These are phyloP conservation scores for Vitis vinifera DNA, from an alignment of 164 flowering plant genomes.

Conservation along the genomic window ASM3070453v1 NC_081816.1:13301501-13302000, in stretches of 20 bases:
- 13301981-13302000: neutral
- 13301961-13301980: neutral
- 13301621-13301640: neutral
- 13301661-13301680: neutral
- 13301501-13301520: too few relatives aligned
- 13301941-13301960: constrained; percentile 25
- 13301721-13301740: constrained; percentile 16
- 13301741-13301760: constrained; percentile 5
- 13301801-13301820: neutral
- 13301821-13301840: constrained; percentile 12
- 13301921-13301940: constrained; percentile 26
- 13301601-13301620: too few relatives aligned
- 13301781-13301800: constrained; percentile 4
- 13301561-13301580: too few relatives aligned
- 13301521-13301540: too few relatives aligned
- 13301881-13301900: constrained; percentile 25
- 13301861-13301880: constrained; percentile 21
- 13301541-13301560: too few relatives aligned
- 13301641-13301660: too few relatives aligned
- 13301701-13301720: constrained; percentile 15
- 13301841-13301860: constrained; percentile 11
- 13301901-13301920: constrained; percentile 33
- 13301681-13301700: neutral
- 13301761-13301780: constrained; percentile 16
- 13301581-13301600: too few relatives aligned